Base-by-base conservation (phyloP, 306 rosid genomes). In the Lupinus albus region DNA sequence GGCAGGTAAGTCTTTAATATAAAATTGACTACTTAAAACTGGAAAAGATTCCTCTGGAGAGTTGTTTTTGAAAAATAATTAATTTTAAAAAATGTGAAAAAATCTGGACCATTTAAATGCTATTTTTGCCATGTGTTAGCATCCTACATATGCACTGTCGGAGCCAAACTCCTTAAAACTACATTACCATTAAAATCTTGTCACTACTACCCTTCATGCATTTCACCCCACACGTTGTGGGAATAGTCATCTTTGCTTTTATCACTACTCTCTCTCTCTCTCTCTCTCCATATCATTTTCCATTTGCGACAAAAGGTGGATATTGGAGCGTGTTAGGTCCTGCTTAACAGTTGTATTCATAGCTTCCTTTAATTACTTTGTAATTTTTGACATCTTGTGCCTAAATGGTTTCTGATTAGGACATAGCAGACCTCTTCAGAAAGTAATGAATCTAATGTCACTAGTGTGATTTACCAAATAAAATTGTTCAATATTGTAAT, bases 341-440 rank as follows among this genome's bases (percentile, higher is more conserved):
- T 77, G 86, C 9, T 74, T 62, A 71, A 76, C 83, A 78, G 84
- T 78, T 84, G 86, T 81, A 49, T 58, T 53, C 64, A 71, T 56
- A 71, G 8, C 41, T 61, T 53, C 25, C 14, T 70, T 61, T 25
- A 25, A 25, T 25, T 15, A 52, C 58, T 64, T 61, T 63, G 45
- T 8, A 49, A 39, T 48, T 61, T 61, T 25, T 70, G 38, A 62
- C 76, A 55, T 54, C 21, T 52, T 50, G 6, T 11, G 21, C 30
- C 16, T 47, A 71, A 75, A 61, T 73, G 59, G 67, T 42, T 48
- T 69, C 69, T 79, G 70, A 74, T 53, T 55, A 70, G 73, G 76
- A 44, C 61, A 36, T 36, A 7, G 50, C 21, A 53, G 21, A 25
- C 7, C 39, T 7, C 10, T 28, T 11, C 8, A 4, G 3, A 60